phyloP scores from a whole-genome alignment of 148 eudicot genomes.

The Nepenthes mirabilis region DNA sequence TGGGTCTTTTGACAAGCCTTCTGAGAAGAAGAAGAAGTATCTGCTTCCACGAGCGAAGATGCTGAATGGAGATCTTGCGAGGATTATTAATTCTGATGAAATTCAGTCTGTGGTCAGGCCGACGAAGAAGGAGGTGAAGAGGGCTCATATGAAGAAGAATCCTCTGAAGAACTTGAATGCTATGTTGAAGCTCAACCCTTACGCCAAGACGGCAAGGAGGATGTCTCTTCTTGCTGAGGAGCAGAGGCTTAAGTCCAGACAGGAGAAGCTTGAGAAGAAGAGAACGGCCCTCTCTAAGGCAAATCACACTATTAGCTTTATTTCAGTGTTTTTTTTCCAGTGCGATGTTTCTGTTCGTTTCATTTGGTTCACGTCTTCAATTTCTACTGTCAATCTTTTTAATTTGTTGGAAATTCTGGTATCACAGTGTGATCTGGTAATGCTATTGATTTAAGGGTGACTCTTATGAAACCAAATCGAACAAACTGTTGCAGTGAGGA shows the following conservation, averaged over 20 bases:
- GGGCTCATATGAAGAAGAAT: conserved; percentile 79
- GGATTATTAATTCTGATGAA: conserved; percentile 82
- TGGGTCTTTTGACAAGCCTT: conserved; percentile 60
- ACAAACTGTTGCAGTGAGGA: no score
- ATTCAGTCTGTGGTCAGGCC: conserved; percentile 79
- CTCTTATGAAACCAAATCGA: no score
- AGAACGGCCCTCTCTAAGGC: conserved; percentile 63
- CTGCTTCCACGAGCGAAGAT: conserved; percentile 68
- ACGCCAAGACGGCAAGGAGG: conserved; percentile 78
- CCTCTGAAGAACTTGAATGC: conserved; percentile 76
- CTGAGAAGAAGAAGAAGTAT: conserved; percentile 67
- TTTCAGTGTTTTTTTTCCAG: background rate
- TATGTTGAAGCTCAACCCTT: conserved; percentile 71
- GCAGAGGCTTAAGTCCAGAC: conserved; percentile 52
- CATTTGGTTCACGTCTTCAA: no score
- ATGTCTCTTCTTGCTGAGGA: conserved; percentile 76
- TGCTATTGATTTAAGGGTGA: no score
- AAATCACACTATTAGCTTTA: background rate
- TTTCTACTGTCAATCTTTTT: no score
- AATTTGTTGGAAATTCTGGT: no score
- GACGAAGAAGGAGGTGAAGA: conserved; percentile 56
- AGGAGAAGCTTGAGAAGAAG: conserved; percentile 67
- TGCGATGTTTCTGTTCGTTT: background rate
- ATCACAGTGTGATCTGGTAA: no score
- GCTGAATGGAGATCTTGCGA: conserved; percentile 70